These are phyloP conservation scores for Chloranthus sessilifolius DNA, from an alignment of 164 flowering plant genomes.

Conservation along the genomic window DNA sequence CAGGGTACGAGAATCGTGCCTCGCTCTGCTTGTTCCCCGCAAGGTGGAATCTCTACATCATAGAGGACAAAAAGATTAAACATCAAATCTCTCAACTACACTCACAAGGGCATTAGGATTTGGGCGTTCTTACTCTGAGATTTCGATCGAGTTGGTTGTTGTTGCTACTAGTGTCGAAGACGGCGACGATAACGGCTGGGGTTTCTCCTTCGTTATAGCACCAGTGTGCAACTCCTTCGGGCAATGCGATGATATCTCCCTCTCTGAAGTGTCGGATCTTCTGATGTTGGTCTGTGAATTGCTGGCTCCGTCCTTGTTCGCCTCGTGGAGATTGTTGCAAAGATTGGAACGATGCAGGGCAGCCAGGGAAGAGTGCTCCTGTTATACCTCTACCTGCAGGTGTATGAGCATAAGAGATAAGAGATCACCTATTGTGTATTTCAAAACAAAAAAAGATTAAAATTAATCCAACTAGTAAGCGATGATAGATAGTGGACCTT, in stretches of 20 bases:
- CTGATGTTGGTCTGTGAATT: conserved; percentile 33
- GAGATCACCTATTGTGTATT: too few relatives aligned
- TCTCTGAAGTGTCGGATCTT: conserved; percentile 22
- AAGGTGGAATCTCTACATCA: conserved; percentile 25
- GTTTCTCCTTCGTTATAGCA: conserved; percentile 36
- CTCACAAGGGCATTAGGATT: neutral
- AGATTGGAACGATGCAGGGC: conserved; percentile 50
- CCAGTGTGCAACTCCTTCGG: conserved; percentile 38
- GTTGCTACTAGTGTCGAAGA: conserved; percentile 25
- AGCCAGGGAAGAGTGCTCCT: conserved; percentile 46
- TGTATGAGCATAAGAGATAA: too few relatives aligned
- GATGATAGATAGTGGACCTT: too few relatives aligned
- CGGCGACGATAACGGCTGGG: conserved; percentile 18
- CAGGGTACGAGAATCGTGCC: neutral
- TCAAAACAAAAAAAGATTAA: too few relatives aligned
- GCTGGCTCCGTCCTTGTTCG: conserved; percentile 4
- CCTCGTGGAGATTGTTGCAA: conserved; percentile 8
- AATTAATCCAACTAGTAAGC: too few relatives aligned
- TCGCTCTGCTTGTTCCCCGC: conserved; percentile 20
- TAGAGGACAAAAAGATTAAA: neutral
- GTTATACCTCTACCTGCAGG: conserved; percentile 46
- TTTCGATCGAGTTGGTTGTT: conserved; percentile 42
- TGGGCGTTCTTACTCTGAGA: conserved; percentile 26
- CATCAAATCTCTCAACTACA: neutral
- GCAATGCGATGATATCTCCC: conserved; percentile 38